These are phyloP conservation scores for Leccinum imitatum DNA, from an alignment of 768 basidiomycete genomes.

Conservation along the genomic window DNA sequence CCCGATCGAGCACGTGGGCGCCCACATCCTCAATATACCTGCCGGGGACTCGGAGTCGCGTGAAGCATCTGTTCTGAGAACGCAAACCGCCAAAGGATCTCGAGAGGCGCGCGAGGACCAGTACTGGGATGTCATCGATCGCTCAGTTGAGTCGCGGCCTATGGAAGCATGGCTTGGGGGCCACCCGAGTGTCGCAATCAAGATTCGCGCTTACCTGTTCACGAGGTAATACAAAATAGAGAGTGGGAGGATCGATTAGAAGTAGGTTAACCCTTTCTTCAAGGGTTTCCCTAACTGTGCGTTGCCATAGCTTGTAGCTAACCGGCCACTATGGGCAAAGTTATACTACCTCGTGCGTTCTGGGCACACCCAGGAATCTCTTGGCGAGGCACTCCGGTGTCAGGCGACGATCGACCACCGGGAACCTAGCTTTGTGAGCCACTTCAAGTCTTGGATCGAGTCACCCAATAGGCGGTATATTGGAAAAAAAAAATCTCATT, in stretches of 20 bases:
- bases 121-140: slow-evolving; percentile 81
- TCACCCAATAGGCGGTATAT: no score
- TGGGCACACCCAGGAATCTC: no score
- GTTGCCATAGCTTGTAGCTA: slow-evolving; percentile 64
- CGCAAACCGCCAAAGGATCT: slow-evolving; percentile 76
- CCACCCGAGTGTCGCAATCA: slow-evolving; percentile 86
- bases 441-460: no score
- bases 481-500: no score
- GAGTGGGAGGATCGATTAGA: slow-evolving; percentile 87
- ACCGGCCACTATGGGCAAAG: slow-evolving; percentile 86
- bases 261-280: slow-evolving; percentile 41
- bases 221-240: slow-evolving; percentile 78
- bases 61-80: slow-evolving; percentile 32
- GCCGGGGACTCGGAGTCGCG: no score
- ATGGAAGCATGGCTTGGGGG: slow-evolving; percentile 88
- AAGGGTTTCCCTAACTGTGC: slow-evolving; percentile 2
- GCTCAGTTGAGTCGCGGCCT: slow-evolving; percentile 77
- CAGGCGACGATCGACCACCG: no score
- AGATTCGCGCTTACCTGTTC: slow-evolving; percentile 82
- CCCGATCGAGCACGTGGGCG: slow-evolving; percentile 57
- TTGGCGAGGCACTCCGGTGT: no score
- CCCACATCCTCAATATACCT: slow-evolving; percentile 44
- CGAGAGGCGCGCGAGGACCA: slow-evolving; percentile 85
- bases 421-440: no score
- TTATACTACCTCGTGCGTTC: slow-evolving; percentile 39